Evolutionary conservation across 768 basidiomycete species (phyloP), one percentile per base, ranked within the genome.

Genomic region (Suillus decipiens): DNA sequence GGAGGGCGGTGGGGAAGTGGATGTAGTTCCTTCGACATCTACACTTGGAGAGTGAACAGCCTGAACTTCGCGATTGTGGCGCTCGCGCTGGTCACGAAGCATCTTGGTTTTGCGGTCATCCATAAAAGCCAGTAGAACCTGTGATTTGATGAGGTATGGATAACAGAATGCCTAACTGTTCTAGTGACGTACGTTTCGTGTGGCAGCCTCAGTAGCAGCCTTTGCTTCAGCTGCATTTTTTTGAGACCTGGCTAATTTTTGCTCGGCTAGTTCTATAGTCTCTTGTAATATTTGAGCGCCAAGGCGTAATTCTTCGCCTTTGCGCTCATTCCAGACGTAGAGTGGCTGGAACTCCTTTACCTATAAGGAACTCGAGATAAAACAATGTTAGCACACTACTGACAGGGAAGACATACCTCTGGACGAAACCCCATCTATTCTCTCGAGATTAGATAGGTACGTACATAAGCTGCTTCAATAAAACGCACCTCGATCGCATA

Each of bases 111-210:
- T 88, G 58, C 93, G 83, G 70, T 95, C 93, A 54, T 95, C 93
- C 69, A 92, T 80, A 71, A 85, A 93, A 1, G 88, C 88, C 57
- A 92, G 74, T 71, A 87, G 90, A n/a, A 90, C 86, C 92, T 93
- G 66, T 2, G 61, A 19, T 42, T 37, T 59, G 59, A 57, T 42
- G 47, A 59, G 60, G 28, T 59, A 53, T 19, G 34, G 34, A 3
- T 56, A 45, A 15, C 10, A 2, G 3, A 24, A 28, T 22, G 14
- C 61, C 14, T 31, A 9, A 9, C 19, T 22, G 19, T 58, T 24
- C 31, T 11, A 15, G 24, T 48, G 28, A 69, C 69, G 31, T 60
- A 87, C 92, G 77, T 85, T 87, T 64, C 84, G 79, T 37, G 85
- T 82, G 10, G 78, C 85, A 7, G 78, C 81, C 24, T 82, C 82